Evolutionary conservation across 2,329 filamentous ascomycete genomes (phyloP).

Genomic region (Clonostachys sp.): DNA sequence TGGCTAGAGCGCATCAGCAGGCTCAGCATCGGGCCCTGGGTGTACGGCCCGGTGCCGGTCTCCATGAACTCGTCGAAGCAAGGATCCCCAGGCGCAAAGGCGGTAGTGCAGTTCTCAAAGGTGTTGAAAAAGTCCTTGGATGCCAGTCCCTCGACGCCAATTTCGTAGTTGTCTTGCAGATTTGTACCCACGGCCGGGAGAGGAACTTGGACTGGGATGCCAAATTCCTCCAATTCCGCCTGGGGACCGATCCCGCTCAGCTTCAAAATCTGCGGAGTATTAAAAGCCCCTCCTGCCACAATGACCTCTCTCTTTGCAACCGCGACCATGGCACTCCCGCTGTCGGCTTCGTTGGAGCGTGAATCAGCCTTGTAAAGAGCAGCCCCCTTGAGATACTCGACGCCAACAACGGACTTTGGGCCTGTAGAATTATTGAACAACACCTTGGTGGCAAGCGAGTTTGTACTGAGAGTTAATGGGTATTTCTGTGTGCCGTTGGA

Average conservation of each 20-base stretch:
- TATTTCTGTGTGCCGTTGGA: conserved; percentile 46
- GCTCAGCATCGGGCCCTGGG: too few species aligned
- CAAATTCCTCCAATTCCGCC: conserved; percentile 26
- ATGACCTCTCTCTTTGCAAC: conserved; percentile 40
- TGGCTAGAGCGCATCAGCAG: too few species aligned
- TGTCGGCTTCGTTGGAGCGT: conserved; percentile 15
- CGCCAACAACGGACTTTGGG: conserved; percentile 31
- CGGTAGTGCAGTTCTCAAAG: conserved; percentile 21
- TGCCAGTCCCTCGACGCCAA: conserved; percentile 23
- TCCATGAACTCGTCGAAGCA: conserved; percentile 10
- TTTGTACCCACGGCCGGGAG: conserved; percentile 57
- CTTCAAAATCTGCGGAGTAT: conserved; percentile 49
- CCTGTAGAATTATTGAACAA: conserved; percentile 26
- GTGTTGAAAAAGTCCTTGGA: conserved; percentile 14
- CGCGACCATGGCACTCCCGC: conserved; percentile 21
- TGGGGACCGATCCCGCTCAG: conserved; percentile 42
- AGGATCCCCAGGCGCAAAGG: conserved; percentile 20
- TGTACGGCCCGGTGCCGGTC: too few species aligned
- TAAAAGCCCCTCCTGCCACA: conserved; percentile 45
- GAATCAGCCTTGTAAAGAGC: conserved; percentile 41
- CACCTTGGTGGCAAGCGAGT: conserved; percentile 39
- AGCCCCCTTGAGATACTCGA: conserved; percentile 42
- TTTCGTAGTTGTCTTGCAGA: conserved; percentile 52
- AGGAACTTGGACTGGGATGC: conserved; percentile 40
- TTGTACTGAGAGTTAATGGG: conserved; percentile 48